A percentile compares a stretch with the other conserved stretches of the same genome.
Conservation (phyloP, 352 stramenopile species). For the Phytophthora ohioensis region DNA sequence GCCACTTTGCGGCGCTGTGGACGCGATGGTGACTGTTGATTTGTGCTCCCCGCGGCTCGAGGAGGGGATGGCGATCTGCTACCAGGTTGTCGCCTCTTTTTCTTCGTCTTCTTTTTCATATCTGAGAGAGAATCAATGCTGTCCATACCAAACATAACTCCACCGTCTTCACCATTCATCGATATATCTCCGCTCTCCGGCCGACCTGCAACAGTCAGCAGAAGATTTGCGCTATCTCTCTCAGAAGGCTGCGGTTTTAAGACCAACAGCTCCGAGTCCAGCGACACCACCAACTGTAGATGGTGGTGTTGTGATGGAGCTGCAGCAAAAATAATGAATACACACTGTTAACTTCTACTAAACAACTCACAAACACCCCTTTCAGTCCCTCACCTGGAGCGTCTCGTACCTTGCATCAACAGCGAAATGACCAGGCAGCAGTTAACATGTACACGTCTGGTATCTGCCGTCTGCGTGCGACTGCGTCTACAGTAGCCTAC, state of each 20-base stretch:
- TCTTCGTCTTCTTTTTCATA: slow-evolving; percentile 28
- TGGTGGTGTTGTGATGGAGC: slow-evolving; percentile 39
- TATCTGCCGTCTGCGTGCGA: slow-evolving; percentile 59
- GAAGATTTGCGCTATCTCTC: slow-evolving; percentile 50
- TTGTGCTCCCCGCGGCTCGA: slow-evolving; percentile 20
- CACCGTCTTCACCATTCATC: slow-evolving; percentile 3
- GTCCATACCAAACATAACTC: neutral
- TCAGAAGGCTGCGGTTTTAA: slow-evolving; percentile 59
- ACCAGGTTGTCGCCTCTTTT: slow-evolving; percentile 19
- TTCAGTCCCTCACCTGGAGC: slow-evolving; percentile 22
- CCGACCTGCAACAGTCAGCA: slow-evolving; percentile 59
- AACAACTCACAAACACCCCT: neutral
- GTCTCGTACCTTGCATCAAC: slow-evolving; percentile 68
- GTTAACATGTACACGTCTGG: slow-evolving; percentile 79
- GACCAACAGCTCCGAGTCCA: slow-evolving; percentile 76
- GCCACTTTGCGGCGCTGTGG: slow-evolving; percentile 16
- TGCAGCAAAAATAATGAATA: slow-evolving; percentile 9
- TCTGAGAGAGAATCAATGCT: slow-evolving; percentile 1
- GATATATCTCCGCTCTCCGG: slow-evolving; percentile 44
- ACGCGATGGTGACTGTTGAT: slow-evolving; percentile 33
- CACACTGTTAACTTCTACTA: neutral
- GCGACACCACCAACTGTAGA: slow-evolving; percentile 61
- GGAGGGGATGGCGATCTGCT: slow-evolving; percentile 10
- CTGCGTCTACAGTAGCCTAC: slow-evolving; percentile 67
- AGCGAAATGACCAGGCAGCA: slow-evolving; percentile 89